Evolutionary conservation across 768 basidiomycete genomes (phyloP).

Genomic region (Pleurotus tuoliensis): DNA sequence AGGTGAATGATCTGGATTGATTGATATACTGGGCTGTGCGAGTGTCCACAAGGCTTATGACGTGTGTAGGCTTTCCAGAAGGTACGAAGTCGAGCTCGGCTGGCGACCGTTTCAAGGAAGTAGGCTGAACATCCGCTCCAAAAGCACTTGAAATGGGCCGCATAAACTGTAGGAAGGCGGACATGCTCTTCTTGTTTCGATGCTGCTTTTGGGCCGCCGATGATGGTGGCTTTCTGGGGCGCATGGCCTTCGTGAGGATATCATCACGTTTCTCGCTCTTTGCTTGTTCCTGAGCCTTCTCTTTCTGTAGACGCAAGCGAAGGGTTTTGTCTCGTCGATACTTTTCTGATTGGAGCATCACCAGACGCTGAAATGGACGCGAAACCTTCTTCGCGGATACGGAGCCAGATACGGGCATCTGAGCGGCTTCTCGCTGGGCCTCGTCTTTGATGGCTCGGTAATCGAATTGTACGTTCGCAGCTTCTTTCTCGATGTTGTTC

Average conservation of each 20-base stretch:
- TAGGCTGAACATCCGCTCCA: conserved; percentile 52
- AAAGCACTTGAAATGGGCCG: conserved; percentile 88
- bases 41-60: conserved; percentile 71
- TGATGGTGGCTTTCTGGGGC: conserved; percentile 39
- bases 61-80: conserved; percentile 69
- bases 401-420: conserved; percentile 36
- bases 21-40: conserved; percentile 69
- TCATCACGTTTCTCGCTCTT: conserved; percentile 73
- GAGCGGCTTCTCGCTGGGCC: conserved; percentile 57
- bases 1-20: conserved; percentile 77
- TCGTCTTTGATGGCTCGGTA: conserved; percentile 73
- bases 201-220: conserved; percentile 62
- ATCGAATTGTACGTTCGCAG: conserved; percentile 59
- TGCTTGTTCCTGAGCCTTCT: conserved; percentile 73
- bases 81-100: conserved; percentile 74
- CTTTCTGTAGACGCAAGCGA: conserved; percentile 66
- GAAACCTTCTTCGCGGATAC: conserved; percentile 49
- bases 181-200: conserved; percentile 87
- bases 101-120: conserved; percentile 53
- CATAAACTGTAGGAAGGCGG: conserved; percentile 80
- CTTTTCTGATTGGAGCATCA: conserved; percentile 74
- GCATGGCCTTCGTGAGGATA: conserved; percentile 72
- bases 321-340: conserved; percentile 70
- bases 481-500: conserved; percentile 71
- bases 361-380: conserved; percentile 65